Evolutionary conservation across 2,329 filamentous ascomycete species (phyloP).

Genomic region (Penicillium sp.): DNA sequence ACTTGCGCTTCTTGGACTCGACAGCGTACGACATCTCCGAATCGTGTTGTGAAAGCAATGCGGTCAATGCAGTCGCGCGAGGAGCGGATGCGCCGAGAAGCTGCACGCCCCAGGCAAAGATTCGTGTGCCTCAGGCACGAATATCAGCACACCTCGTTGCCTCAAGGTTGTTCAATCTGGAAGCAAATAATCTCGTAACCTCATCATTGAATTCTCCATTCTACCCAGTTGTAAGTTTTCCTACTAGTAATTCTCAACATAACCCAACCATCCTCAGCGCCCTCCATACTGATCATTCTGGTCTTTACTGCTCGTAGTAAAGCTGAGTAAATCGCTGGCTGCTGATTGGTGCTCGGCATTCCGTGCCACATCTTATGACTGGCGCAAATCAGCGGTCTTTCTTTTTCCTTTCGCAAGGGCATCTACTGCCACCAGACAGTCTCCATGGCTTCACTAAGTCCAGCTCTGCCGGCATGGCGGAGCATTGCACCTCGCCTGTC

Average conservation of each 20-base stretch:
- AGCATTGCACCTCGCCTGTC: conserved; percentile 40
- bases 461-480: conserved; percentile 36
- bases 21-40: conserved; percentile 47
- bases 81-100: conserved; percentile 14
- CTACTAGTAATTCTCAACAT: too few species aligned
- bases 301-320: background rate
- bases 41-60: conserved; percentile 4
- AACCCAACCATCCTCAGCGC: too few species aligned
- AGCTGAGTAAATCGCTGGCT: conserved; percentile 20
- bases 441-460: conserved; percentile 39
- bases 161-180: too few species aligned
- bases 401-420: conserved; percentile 15
- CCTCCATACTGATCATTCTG: too few species aligned
- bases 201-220: too few species aligned
- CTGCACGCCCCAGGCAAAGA: conserved; percentile 11
- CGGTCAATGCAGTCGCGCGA: conserved; percentile 9
- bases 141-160: background rate
- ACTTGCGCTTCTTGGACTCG: conserved; percentile 52
- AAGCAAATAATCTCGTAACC: too few species aligned
- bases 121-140: conserved; percentile 28
- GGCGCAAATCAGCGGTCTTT: conserved; percentile 13
- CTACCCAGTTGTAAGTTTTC: too few species aligned
- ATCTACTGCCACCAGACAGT: conserved; percentile 10
- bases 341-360: conserved; percentile 26
- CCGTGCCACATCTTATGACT: conserved; percentile 20